A percentile compares a stretch with the other conserved stretches of the same genome.
Evolutionary conservation across 1,284 basidiomycete species (phyloP).

Genomic region (Cystobasidium slooffiae): DNA sequence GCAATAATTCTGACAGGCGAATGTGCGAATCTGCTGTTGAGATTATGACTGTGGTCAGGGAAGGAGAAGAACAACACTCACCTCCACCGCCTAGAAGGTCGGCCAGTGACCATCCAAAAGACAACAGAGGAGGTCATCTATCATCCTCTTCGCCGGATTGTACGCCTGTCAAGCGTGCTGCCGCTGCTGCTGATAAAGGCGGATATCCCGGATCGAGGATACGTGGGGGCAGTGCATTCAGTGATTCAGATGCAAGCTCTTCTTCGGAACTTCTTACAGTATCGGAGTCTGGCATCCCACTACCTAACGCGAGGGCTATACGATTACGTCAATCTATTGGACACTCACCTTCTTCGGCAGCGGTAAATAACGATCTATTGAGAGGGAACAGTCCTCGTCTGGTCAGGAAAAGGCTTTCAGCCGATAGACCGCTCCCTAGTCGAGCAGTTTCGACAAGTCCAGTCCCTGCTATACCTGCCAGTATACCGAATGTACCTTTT

Average conservation of each 20-base stretch:
- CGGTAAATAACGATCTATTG: background rate
- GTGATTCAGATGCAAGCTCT: constrained; percentile 11
- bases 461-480: background rate
- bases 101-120: constrained; percentile 24
- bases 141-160: constrained; percentile 6
- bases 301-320: constrained; percentile 12
- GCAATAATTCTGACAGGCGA: constrained; percentile 33
- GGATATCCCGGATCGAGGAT: background rate
- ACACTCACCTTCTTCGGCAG: background rate
- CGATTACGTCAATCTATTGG: constrained; percentile 2
- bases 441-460: constrained; percentile 19
- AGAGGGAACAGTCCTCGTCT: constrained; percentile 16
- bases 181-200: background rate
- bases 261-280: background rate
- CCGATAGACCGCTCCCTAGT: constrained; percentile 10
- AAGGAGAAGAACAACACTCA: constrained; percentile 43
- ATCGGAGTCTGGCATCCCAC: background rate
- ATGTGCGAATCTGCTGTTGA: constrained; percentile 50
- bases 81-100: constrained; percentile 10
- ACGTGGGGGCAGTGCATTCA: background rate
- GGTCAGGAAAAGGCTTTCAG: constrained; percentile 10
- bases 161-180: constrained; percentile 22
- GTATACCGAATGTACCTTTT: constrained; percentile 1
- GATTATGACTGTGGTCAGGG: constrained; percentile 48
- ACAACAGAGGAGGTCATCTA: background rate